These are phyloP conservation scores for Immersiporthe knoxdaviesiana DNA, from an alignment of 2,329 filamentous ascomycete genomes.

Conservation along the genomic window DNA sequence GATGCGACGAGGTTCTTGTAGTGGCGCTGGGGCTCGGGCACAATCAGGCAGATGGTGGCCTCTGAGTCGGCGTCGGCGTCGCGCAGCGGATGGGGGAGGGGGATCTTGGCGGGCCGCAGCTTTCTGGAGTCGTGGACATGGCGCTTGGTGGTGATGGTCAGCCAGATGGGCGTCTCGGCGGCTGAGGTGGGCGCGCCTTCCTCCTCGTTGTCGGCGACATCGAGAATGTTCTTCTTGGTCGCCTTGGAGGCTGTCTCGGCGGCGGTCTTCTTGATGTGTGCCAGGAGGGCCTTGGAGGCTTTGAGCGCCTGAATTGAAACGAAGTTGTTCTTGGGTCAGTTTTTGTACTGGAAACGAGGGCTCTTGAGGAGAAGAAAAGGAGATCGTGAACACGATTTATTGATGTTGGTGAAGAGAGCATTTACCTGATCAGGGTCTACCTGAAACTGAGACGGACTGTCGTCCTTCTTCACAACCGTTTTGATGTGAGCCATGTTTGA, in stretches of 20 bases:
- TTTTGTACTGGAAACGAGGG: not conserved
- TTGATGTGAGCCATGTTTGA: slow-evolving; percentile 41
- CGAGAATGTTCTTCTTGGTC: slow-evolving; percentile 61
- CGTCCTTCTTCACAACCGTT: slow-evolving; percentile 37
- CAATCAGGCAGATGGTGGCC: slow-evolving; percentile 82
- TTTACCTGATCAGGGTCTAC: slow-evolving; percentile 43
- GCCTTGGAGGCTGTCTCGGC: slow-evolving; percentile 50
- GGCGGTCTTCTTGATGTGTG: slow-evolving; percentile 62
- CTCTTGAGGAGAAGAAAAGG: not conserved
- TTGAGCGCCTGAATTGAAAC: slow-evolving; percentile 58
- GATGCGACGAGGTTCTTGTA: slow-evolving; percentile 88
- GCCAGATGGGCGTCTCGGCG: slow-evolving; percentile 60
- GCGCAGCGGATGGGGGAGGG: slow-evolving; percentile 76
- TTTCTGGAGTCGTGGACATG: slow-evolving; percentile 73
- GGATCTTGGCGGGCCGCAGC: slow-evolving; percentile 83
- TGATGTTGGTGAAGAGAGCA: not conserved
- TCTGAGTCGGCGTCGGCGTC: slow-evolving; percentile 61
- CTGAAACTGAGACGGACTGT: slow-evolving; percentile 38
- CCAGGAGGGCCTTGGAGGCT: slow-evolving; percentile 64
- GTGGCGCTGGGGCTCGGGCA: slow-evolving; percentile 76
- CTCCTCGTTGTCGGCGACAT: slow-evolving; percentile 45
- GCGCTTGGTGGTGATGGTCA: slow-evolving; percentile 67
- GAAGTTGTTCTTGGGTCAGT: not conserved
- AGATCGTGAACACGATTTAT: not conserved
- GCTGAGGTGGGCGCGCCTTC: slow-evolving; percentile 36